Percentiles rank a stretch among this genome's conserved stretches.
These are phyloP conservation scores for Tolypocladium cylindrosporum DNA, from an alignment of 2,329 filamentous ascomycete species.

Conservation along the genomic window DNA sequence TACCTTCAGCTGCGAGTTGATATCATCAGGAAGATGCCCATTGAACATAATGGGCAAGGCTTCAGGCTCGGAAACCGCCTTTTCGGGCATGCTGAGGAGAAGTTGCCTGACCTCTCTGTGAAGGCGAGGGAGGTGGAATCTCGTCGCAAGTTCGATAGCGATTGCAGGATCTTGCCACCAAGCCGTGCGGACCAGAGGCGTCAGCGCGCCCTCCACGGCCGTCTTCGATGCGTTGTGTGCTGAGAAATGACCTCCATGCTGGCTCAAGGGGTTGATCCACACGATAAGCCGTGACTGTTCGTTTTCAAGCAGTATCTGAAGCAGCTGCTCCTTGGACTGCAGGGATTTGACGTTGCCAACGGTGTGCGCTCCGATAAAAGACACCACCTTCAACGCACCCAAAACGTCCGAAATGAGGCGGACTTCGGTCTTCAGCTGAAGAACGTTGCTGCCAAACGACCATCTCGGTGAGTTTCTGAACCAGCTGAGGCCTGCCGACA, in stretches of 20 bases:
- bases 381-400: slow-evolving; percentile 52
- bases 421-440: slow-evolving; percentile 90
- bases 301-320: slow-evolving; percentile 70
- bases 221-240: slow-evolving; percentile 29
- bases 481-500: slow-evolving; percentile 83
- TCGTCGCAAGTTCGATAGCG: slow-evolving; percentile 71
- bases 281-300: slow-evolving; percentile 77
- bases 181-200: slow-evolving; percentile 64
- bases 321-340: slow-evolving; percentile 71
- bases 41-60: slow-evolving; percentile 77
- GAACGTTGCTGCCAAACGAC: slow-evolving; percentile 89
- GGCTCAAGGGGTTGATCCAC: slow-evolving; percentile 76
- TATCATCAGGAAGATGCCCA: slow-evolving; percentile 63
- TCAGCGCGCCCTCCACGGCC: slow-evolving; percentile 35
- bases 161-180: slow-evolving; percentile 81
- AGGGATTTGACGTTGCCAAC: slow-evolving; percentile 53
- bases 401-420: slow-evolving; percentile 70
- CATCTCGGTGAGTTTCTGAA: slow-evolving; percentile 75
- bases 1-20: slow-evolving; percentile 73
- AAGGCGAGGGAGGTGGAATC: slow-evolving; percentile 69
- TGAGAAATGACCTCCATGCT: slow-evolving; percentile 31
- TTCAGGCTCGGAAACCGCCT: slow-evolving; percentile 70
- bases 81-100: slow-evolving; percentile 74
- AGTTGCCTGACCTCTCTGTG: slow-evolving; percentile 68
- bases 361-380: slow-evolving; percentile 44